Evolutionary conservation across 140 eudicot species (phyloP).

Genomic region (Senecio squalidus): DNA sequence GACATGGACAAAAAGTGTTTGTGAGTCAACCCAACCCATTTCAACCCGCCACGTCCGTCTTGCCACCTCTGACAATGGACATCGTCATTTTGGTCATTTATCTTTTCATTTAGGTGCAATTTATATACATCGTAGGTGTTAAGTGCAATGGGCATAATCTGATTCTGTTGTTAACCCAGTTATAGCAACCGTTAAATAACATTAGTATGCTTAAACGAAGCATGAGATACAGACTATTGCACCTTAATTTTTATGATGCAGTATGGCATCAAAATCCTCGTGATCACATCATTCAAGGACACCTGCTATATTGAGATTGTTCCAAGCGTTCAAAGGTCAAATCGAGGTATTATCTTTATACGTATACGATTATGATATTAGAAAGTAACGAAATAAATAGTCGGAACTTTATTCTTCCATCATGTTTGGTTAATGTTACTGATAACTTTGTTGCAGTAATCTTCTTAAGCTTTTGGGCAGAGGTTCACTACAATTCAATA

Average conservation of each 20-base stretch:
- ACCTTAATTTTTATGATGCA: constrained; percentile 33
- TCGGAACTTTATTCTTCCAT: not conserved
- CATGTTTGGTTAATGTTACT: constrained; percentile 4
- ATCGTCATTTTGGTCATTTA: no score
- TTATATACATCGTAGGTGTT: no score
- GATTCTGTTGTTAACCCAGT: not conserved
- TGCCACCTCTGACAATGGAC: no score
- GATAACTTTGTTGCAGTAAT: constrained; percentile 40
- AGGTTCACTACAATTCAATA: constrained; percentile 86
- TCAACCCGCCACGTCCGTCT: no score
- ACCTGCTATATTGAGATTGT: constrained; percentile 93
- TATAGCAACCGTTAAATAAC: not conserved
- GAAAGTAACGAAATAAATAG: not conserved
- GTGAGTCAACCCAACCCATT: no score
- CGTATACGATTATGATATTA: not conserved
- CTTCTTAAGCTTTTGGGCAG: constrained; percentile 81
- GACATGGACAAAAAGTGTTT: no score
- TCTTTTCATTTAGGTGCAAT: no score
- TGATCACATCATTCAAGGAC: constrained; percentile 84
- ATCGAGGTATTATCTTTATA: constrained; percentile 50
- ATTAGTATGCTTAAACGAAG: not conserved
- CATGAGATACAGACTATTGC: constrained; percentile 12
- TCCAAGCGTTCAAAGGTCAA: constrained; percentile 67
- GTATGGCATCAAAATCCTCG: constrained; percentile 85
- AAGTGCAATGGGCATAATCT: not conserved